These are phyloP conservation scores for Fusarium fracticaudum DNA, from an alignment of 2,329 filamentous ascomycete genomes.

Conservation along the genomic window DNA sequence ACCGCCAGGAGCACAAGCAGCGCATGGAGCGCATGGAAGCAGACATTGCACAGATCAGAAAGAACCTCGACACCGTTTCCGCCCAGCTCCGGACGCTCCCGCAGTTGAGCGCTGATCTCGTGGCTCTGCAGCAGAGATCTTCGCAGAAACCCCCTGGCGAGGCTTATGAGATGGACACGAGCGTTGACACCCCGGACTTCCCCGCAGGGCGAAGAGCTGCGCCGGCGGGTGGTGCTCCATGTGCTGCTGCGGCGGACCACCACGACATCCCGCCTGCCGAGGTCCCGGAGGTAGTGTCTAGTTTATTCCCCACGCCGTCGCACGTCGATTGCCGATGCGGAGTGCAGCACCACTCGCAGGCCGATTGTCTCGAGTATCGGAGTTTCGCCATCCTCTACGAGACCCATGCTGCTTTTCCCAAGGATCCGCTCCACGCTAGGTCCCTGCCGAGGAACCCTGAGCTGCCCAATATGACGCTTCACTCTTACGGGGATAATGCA, in stretches of 20 bases:
- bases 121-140: conserved; percentile 25
- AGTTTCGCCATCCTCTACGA: conserved; percentile 41
- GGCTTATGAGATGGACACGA: conserved; percentile 6
- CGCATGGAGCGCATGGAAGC: conserved; percentile 42
- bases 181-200: conserved; percentile 1
- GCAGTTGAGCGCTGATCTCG: conserved; percentile 13
- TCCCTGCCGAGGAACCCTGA: conserved; percentile 38
- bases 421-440: conserved; percentile 26
- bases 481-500: conserved; percentile 36
- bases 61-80: conserved; percentile 32
- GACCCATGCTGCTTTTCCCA: conserved; percentile 35
- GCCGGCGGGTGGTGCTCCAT: background rate
- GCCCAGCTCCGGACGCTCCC: conserved; percentile 26
- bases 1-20: conserved; percentile 39
- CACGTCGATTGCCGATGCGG: conserved; percentile 42
- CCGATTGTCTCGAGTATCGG: conserved; percentile 39
- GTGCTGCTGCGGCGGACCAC: background rate
- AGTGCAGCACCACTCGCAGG: conserved; percentile 34
- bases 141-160: conserved; percentile 19
- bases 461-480: conserved; percentile 37
- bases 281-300: conserved; percentile 7
- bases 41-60: conserved; percentile 37
- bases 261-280: conserved; percentile 12
- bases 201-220: conserved; percentile 9
- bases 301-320: conserved; percentile 17